Percentiles rank a stretch among this genome's conserved stretches.
Conservation (phyloP, 345 rosid genomes). For the Salix koriyanagi region DNA sequence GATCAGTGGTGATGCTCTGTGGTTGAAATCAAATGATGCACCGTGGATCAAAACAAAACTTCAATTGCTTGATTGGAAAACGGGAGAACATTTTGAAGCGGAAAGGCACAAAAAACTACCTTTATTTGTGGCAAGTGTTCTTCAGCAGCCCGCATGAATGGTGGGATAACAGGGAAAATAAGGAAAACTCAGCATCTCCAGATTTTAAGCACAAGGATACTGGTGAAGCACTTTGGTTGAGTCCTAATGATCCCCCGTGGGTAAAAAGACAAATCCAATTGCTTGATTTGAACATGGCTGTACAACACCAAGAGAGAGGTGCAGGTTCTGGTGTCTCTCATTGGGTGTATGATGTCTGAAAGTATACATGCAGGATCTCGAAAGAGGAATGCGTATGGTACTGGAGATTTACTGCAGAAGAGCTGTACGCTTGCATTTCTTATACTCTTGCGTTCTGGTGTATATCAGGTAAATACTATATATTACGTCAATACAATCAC, state of each 20-base stretch:
- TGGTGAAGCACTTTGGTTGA: constrained; percentile 65
- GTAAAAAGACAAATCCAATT: constrained; percentile 49
- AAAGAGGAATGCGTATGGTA: background rate
- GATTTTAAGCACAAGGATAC: constrained; percentile 75
- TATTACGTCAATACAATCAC: background rate
- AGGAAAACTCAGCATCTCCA: constrained; percentile 46
- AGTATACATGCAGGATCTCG: background rate
- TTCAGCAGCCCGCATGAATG: constrained; percentile 66
- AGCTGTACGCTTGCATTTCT: background rate
- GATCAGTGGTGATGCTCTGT: constrained; percentile 4
- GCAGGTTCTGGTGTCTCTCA: constrained; percentile 26
- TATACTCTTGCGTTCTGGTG: background rate
- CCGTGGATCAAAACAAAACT: constrained; percentile 18
- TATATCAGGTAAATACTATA: background rate
- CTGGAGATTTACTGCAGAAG: background rate
- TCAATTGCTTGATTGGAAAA: constrained; percentile 7
- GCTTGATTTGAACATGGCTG: constrained; percentile 47
- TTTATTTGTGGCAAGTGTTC: constrained; percentile 72
- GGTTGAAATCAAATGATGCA: constrained; percentile 14
- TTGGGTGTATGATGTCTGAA: constrained; percentile 46
- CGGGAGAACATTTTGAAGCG: background rate
- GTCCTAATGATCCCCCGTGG: constrained; percentile 56
- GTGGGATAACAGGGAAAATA: constrained; percentile 73
- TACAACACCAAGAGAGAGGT: constrained; percentile 16
- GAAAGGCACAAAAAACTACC: constrained; percentile 18